Evolutionary conservation across 108 stramenopile species (phyloP).

Genomic region (Ochromonas danica): DNA sequence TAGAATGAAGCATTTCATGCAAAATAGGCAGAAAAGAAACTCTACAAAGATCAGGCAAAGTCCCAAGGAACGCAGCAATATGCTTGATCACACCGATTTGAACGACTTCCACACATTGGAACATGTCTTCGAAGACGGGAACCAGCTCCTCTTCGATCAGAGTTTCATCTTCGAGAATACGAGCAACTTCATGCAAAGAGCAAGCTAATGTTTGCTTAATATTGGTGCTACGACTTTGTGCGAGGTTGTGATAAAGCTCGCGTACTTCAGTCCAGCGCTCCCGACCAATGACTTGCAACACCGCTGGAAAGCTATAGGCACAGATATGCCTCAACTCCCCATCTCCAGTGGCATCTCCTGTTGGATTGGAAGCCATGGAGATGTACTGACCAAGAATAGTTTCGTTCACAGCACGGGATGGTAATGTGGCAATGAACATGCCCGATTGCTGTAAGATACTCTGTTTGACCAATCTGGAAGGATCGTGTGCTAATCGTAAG

Average conservation of each 20-base stretch:
- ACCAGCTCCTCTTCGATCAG: conserved; percentile 62
- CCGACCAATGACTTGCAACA: conserved; percentile 76
- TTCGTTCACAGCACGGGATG: conserved; percentile 45
- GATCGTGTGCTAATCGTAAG: conserved; percentile 51
- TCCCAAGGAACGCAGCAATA: not conserved
- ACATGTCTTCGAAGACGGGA: conserved; percentile 75
- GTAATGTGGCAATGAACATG: conserved; percentile 59
- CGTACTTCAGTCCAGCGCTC: conserved; percentile 76
- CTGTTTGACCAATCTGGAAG: conserved; percentile 54
- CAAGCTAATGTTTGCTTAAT: conserved; percentile 66
- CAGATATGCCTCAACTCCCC: conserved; percentile 91
- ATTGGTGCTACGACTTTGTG: conserved; percentile 2
- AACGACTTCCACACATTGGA: conserved; percentile 90
- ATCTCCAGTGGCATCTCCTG: conserved; percentile 74
- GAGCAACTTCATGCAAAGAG: conserved; percentile 84
- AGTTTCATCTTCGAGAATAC: conserved; percentile 68
- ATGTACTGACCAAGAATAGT: conserved; percentile 74
- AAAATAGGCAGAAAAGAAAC: conserved; percentile 25
- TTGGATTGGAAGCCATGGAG: conserved; percentile 68
- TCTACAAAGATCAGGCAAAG: not conserved
- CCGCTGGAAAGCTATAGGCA: conserved; percentile 94
- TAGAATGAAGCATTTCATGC: conserved; percentile 48
- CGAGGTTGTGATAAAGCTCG: conserved; percentile 29
- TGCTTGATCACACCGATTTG: conserved; percentile 70
- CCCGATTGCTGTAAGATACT: conserved; percentile 62